Conservation (phyloP, 1,139 yeast genomes). For the Blastobotrys aristatus region DNA sequence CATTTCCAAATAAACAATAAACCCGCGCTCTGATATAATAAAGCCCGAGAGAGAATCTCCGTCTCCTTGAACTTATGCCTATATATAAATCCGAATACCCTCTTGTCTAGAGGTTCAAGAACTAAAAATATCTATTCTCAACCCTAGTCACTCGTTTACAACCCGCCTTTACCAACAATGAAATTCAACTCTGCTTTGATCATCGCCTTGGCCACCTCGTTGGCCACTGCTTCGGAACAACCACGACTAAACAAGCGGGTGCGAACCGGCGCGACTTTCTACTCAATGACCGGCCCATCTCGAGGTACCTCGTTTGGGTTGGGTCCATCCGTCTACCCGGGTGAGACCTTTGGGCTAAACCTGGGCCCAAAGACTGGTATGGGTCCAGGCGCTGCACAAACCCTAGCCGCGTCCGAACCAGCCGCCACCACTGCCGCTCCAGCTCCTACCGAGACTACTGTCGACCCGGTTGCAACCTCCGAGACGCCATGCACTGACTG, state of each 20-base stretch:
- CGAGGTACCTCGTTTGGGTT: conserved; percentile 10
- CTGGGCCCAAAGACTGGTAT: conserved; percentile 11
- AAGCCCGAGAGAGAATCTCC: too few relatives aligned
- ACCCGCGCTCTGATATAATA: too few relatives aligned
- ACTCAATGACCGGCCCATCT: conserved; percentile 10
- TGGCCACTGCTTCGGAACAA: neutral
- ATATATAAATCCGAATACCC: too few relatives aligned
- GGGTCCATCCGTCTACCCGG: conserved; percentile 9
- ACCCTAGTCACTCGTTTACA: conserved; percentile 1
- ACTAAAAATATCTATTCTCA: neutral
- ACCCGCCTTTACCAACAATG: neutral
- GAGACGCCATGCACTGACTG: neutral
- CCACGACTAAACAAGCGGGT: conserved; percentile 1
- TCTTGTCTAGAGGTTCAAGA: too few relatives aligned
- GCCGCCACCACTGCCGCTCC: neutral
- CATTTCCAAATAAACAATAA: too few relatives aligned
- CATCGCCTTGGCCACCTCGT: neutral
- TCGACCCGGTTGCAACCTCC: neutral
- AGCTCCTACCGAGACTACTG: neutral
- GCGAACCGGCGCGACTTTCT: conserved; percentile 6
- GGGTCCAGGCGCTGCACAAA: neutral
- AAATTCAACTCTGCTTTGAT: neutral
- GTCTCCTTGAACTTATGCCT: too few relatives aligned
- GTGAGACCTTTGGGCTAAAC: conserved; percentile 10
- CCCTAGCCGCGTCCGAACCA: neutral